Base-by-base conservation (phyloP, 2,329 filamentous ascomycete genomes). In the Talaromyces atroroseus region DNA sequence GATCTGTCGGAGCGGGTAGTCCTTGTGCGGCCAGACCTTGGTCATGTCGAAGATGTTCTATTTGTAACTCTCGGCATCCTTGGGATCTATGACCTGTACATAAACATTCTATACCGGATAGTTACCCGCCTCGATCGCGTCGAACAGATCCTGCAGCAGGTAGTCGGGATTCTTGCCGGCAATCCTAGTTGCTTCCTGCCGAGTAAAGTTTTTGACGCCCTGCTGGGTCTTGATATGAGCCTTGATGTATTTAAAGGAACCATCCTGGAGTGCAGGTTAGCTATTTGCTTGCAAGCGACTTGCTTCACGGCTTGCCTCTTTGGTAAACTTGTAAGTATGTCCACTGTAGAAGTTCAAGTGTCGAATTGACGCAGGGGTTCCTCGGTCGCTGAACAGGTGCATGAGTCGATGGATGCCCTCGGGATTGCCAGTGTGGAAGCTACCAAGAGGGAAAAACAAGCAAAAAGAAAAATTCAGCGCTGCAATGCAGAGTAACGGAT, bases 261-360 rank as follows among this genome's bases (percentile, higher is more conserved):
- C 83, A 58, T 86, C 81, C 51, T 68, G 42, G 32, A 36, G 12
- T 36, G 14, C 32, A 2, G 32, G 32, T 36, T 16, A 36, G 32
- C 32, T 16, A 36, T 14, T 16, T 36, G 3, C 2, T 36, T 16
- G 32, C 14, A 2, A 2, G 32, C 32, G 12, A 16, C 32, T 2
- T 16, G 10, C 32, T 36, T 36, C 32, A 36, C 2, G 14, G 32
- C 32, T 36, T 18, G 36, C 54, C 29, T 56, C 54, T 68, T 85
- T 86, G 38, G 77, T 78, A 64, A 82, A 82, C 66, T 86, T 87
- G 70, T 82, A 80, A 0, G 85, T 83, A 66, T 87, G 82, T 16
- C 82, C 82, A 50, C 80, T 82, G 68, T 85, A 87, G 11, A 81
- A 81, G 64, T 86, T 82, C 76, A 86, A 82, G 63, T 82, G 74